Percentiles rank a stretch among this genome's conserved stretches.
Conservation (phyloP, 371 early-diverging fungal genomes). For the Mucor plumbeus region DNA sequence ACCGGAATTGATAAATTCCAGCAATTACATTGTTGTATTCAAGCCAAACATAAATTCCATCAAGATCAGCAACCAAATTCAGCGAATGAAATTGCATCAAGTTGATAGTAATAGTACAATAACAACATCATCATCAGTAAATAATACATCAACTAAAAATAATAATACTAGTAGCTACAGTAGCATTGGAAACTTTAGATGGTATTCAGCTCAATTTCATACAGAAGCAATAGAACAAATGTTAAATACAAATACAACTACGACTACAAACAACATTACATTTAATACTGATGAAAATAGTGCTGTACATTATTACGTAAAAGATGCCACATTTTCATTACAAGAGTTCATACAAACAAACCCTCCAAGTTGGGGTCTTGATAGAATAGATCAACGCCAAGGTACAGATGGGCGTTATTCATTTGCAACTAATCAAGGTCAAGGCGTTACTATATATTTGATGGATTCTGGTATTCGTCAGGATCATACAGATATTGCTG, state of each 20-base stretch:
- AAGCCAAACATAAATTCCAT: slow-evolving; percentile 29
- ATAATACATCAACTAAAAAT: slow-evolving; percentile 3
- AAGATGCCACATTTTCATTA: slow-evolving; percentile 41
- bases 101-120: slow-evolving; percentile 5
- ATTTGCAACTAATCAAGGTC: slow-evolving; percentile 38
- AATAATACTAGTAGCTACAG: slow-evolving; percentile 18
- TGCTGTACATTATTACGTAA: slow-evolving; percentile 47
- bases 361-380: slow-evolving; percentile 54
- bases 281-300: neutral
- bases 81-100: slow-evolving; percentile 30
- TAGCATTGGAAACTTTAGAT: slow-evolving; percentile 46
- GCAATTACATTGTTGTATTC: slow-evolving; percentile 44
- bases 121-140: neutral
- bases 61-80: slow-evolving; percentile 38
- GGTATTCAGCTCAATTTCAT: slow-evolving; percentile 44
- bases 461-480: slow-evolving; percentile 43
- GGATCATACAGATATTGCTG: slow-evolving; percentile 45
- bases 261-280: neutral
- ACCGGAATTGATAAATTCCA: slow-evolving; percentile 26
- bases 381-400: slow-evolving; percentile 51
- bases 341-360: slow-evolving; percentile 50
- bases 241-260: slow-evolving; percentile 9
- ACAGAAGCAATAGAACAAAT: slow-evolving; percentile 32
- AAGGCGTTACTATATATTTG: slow-evolving; percentile 45
- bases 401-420: slow-evolving; percentile 43